A percentile compares a stretch with the other conserved stretches of the same genome.
Conservation (phyloP, 495 filamentous ascomycete genomes). For the Talaromyces nanjingensis region DNA sequence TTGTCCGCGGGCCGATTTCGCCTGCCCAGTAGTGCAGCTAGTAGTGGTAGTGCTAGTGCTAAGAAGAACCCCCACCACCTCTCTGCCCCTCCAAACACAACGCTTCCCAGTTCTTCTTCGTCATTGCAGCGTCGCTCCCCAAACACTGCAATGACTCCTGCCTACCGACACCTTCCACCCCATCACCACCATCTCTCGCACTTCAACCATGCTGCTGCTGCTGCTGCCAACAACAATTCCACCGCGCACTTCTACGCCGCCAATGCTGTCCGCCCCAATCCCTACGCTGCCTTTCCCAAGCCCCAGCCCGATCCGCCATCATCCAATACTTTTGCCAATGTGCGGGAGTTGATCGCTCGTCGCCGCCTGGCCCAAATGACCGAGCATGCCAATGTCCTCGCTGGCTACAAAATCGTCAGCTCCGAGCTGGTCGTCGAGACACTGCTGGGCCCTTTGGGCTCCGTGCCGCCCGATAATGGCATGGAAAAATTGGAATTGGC, state of each 20-base stretch:
- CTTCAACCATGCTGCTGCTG: background rate
- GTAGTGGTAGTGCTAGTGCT: background rate
- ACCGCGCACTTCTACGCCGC: constrained; percentile 16
- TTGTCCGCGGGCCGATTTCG: constrained; percentile 6
- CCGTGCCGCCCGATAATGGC: constrained; percentile 36
- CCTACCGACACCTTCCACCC: constrained; percentile 38
- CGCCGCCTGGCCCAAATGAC: constrained; percentile 43
- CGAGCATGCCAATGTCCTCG: constrained; percentile 45
- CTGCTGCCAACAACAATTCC: constrained; percentile 26
- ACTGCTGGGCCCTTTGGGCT: constrained; percentile 41
- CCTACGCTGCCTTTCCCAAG: constrained; percentile 24
- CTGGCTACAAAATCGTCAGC: constrained; percentile 41
- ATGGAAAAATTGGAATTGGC: constrained; percentile 42
- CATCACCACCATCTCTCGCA: constrained; percentile 10
- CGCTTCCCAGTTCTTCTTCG: constrained; percentile 28
- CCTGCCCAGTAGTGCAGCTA: background rate
- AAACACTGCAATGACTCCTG: constrained; percentile 44
- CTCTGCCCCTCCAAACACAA: constrained; percentile 19
- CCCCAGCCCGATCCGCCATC: constrained; percentile 30
- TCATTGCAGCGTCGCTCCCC: constrained; percentile 28
- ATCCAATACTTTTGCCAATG: constrained; percentile 42
- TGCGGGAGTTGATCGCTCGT: constrained; percentile 42
- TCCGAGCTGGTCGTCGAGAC: constrained; percentile 43
- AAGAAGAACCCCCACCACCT: constrained; percentile 10
- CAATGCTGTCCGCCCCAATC: constrained; percentile 6